Conservation (phyloP, 1,139 yeast genomes). For the Lodderomyces jiufengensis region DNA sequence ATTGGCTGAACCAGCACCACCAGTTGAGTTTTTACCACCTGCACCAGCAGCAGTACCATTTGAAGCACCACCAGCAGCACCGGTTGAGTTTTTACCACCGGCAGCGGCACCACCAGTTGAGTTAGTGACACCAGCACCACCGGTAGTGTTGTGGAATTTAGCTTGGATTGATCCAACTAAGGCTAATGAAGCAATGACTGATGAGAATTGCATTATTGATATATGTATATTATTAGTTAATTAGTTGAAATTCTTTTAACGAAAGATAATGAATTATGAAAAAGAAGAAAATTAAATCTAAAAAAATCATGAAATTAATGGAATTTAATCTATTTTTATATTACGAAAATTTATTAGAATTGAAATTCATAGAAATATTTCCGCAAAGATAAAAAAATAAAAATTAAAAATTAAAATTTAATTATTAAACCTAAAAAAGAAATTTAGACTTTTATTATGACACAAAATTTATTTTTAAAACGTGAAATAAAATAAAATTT, state of each 20-base stretch:
- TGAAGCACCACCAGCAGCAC: conserved; percentile 8
- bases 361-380: not conserved
- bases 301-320: conserved; percentile 1
- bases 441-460: too few species aligned
- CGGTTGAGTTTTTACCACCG: conserved; percentile 6
- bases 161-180: conserved; percentile 14
- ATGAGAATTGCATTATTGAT: conserved; percentile 13
- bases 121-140: conserved; percentile 7
- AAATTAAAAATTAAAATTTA: too few species aligned
- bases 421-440: too few species aligned
- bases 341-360: not conserved
- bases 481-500: not conserved
- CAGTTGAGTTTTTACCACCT: conserved; percentile 6
- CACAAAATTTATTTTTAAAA: too few species aligned
- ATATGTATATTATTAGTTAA: not conserved
- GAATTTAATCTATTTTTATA: conserved; percentile 8
- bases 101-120: conserved; percentile 9
- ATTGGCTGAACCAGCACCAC: conserved; percentile 7
- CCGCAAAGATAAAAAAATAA: not conserved
- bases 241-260: not conserved
- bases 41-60: conserved; percentile 8
- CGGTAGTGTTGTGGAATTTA: conserved; percentile 11
- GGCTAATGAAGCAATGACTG: conserved; percentile 13
- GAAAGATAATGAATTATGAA: too few species aligned
- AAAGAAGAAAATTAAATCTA: conserved; percentile 4